Evolutionary conservation across 2,329 filamentous ascomycete species (phyloP).

Genomic region (Exophiala phaeomuriformis): DNA sequence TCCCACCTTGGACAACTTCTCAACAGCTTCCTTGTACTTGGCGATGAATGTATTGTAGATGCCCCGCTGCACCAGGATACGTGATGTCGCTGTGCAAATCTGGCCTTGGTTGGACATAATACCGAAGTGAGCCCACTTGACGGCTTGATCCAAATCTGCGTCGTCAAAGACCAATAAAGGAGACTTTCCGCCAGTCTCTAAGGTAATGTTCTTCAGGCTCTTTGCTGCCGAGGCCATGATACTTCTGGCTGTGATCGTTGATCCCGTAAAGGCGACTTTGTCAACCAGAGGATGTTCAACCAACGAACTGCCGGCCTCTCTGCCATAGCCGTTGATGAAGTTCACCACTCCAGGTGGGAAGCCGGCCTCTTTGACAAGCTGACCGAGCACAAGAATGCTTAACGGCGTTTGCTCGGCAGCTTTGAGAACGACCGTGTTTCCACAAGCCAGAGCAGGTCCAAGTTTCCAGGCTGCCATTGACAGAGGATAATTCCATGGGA

Average conservation of each 20-base stretch:
- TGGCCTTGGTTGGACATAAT: slow-evolving; percentile 55
- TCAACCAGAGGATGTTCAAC: slow-evolving; percentile 25
- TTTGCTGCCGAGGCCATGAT: slow-evolving; percentile 21
- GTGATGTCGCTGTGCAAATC: slow-evolving; percentile 57
- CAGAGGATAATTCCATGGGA: slow-evolving; percentile 76
- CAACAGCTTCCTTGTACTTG: slow-evolving; percentile 34
- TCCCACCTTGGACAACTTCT: slow-evolving; percentile 45
- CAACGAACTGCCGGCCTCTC: slow-evolving; percentile 53
- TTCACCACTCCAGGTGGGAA: slow-evolving; percentile 41
- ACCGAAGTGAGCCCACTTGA: slow-evolving; percentile 66
- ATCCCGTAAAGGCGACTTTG: slow-evolving; percentile 29
- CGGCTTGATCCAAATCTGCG: slow-evolving; percentile 59
- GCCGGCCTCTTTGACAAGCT: slow-evolving; percentile 40
- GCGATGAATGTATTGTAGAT: slow-evolving; percentile 54
- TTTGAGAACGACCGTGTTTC: slow-evolving; percentile 53
- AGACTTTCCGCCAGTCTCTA: slow-evolving; percentile 55
- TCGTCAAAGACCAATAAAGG: slow-evolving; percentile 52
- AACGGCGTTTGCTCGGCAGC: slow-evolving; percentile 53
- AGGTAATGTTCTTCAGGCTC: slow-evolving; percentile 53
- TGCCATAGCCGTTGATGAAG: slow-evolving; percentile 55
- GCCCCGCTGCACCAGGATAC: slow-evolving; percentile 56
- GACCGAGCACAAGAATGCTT: slow-evolving; percentile 34
- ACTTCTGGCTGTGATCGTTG: slow-evolving; percentile 37
- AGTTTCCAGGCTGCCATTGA: slow-evolving; percentile 66
- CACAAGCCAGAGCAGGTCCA: slow-evolving; percentile 46